These are phyloP conservation scores for Arthrinium puccinioides DNA, from an alignment of 2,329 filamentous ascomycete species.

Conservation along the genomic window DNA sequence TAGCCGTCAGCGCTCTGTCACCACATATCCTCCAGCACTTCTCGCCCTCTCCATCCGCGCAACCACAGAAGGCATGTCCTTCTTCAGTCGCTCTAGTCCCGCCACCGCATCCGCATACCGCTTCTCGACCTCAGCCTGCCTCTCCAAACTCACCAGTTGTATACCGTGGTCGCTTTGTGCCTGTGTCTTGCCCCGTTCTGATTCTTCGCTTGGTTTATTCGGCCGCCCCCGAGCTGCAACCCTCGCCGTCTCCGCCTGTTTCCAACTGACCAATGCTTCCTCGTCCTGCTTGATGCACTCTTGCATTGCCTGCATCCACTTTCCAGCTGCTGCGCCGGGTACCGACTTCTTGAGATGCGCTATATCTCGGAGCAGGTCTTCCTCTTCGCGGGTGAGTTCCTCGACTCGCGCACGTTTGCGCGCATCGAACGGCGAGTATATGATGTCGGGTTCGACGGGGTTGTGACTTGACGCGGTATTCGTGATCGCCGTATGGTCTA, in stretches of 20 bases:
- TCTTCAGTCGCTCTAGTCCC: slow-evolving; percentile 45
- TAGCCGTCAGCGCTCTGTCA: slow-evolving; percentile 29
- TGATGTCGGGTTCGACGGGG: slow-evolving; percentile 25
- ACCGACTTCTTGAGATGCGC: slow-evolving; percentile 50
- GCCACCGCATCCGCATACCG: slow-evolving; percentile 40
- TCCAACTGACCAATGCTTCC: slow-evolving; percentile 27
- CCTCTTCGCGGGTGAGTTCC: slow-evolving; percentile 53
- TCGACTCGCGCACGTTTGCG: slow-evolving; percentile 52
- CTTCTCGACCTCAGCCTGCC: slow-evolving; percentile 38
- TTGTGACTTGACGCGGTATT: slow-evolving; percentile 10
- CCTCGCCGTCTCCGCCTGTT: not conserved
- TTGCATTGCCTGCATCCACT: slow-evolving; percentile 32
- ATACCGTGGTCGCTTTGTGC: slow-evolving; percentile 16
- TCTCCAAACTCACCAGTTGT: slow-evolving; percentile 29
- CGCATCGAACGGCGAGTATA: slow-evolving; percentile 54
- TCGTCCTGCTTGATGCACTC: slow-evolving; percentile 39
- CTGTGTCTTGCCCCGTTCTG: slow-evolving; percentile 11
- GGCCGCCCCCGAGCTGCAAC: not conserved
- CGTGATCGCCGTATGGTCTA: slow-evolving; percentile 34
- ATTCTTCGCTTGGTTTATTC: too few species aligned
- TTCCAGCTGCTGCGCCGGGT: slow-evolving; percentile 35
- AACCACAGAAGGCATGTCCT: slow-evolving; percentile 53
- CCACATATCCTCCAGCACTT: slow-evolving; percentile 51
- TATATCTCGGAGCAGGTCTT: slow-evolving; percentile 57
- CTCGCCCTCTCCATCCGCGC: slow-evolving; percentile 59